Base-by-base conservation (phyloP, 192 early-diverging fungal genomes). In the Blastocladiella britannica region DNA sequence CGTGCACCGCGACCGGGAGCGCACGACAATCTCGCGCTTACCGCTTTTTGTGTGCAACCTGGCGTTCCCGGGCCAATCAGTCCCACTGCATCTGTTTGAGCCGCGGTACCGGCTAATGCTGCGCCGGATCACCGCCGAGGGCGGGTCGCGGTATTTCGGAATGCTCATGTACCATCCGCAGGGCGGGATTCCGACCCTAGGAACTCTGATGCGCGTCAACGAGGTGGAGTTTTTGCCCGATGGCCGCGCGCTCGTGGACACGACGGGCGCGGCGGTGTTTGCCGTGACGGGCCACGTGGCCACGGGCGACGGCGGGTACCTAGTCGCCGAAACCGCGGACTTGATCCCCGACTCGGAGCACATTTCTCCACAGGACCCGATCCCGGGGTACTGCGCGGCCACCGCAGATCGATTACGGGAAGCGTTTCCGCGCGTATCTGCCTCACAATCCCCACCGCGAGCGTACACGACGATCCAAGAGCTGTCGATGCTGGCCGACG, bases 101-200 rank as follows among this genome's bases (percentile, higher is more conserved):
- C 79, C 76, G 15, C 72, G 73, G 22, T 84, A 84, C 58, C 65
- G 75, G 7, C 65, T 72, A n/a, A 72, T 84, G 76, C 54, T 84
- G 0, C 67, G 75, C 47, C 62, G 70, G 18, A 61, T 69, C 27
- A 59, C 75, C 53, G 65, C 66, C 43, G 15, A 9, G 37, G 68
- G 70, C 20, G 54, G 64, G 24, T 66, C 66, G 51, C 62, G 70
- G 22, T 28, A 64, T 30, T 79, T 79, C 65, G 77, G 73, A 0
- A 79, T 79, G 73, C 72, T 70, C 22, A 52, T 79, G 0, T 61
- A 61, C 0, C 53, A 56, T 1, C 63, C 31, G 3, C 60, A 29
- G 26, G 18, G 37, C 37, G 37, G 37, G 55, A 60, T 62, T 5
- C 67, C 65, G 1, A 67, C 69, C 47, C 59, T 60, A 26, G 77